Base-by-base conservation (phyloP, 306 rosid genomes). In the Arachis hypogaea region DNA sequence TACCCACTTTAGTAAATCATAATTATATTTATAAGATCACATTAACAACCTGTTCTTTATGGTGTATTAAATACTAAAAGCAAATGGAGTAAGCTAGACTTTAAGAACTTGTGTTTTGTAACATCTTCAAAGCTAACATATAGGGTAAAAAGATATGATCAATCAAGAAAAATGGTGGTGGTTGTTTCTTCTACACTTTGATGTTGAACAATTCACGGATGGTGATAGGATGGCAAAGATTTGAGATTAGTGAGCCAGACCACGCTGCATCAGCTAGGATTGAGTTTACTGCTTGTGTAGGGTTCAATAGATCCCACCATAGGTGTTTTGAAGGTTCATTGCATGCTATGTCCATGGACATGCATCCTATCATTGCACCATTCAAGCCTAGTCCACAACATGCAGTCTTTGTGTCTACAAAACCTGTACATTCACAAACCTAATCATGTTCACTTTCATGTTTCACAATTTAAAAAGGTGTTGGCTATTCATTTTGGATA, bases 231-330 rank as follows among this genome's bases (percentile, higher is more conserved):
- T 36, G 84, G 77, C 96, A 88, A 78, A 87, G 59, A 44, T 63
- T 77, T 6, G 86, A 59, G 77, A 87, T 82, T 22, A 87, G 89
- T 5, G 22, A 72, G 70, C 82, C 87, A 28, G 84, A 77, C 98
- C 98, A 93, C 11, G 87, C 88, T 43, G 96, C 83, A 67, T 87
- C 87, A 3, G 92, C 93, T 28, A 91, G 63, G 83, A 93, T 85
- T 64, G 87, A 56, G 83, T 93, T 82, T 29, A 89, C 92, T n/a
- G 86, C 85, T 43, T 6, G 55, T 50, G 96, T 87, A 8, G 98
- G 98, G 72, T 84, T 87, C 73, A 85, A 82, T 14, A 87, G 66
- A 72, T 93, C 98, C 98, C 98, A 93, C 97, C 98, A 93, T 41
- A 93, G 75, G 75, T 86, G 80, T 18, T 63, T 77, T 52, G 86